Conservation (phyloP, 1,284 basidiomycete genomes). For the Porogramme epimiltina region DNA sequence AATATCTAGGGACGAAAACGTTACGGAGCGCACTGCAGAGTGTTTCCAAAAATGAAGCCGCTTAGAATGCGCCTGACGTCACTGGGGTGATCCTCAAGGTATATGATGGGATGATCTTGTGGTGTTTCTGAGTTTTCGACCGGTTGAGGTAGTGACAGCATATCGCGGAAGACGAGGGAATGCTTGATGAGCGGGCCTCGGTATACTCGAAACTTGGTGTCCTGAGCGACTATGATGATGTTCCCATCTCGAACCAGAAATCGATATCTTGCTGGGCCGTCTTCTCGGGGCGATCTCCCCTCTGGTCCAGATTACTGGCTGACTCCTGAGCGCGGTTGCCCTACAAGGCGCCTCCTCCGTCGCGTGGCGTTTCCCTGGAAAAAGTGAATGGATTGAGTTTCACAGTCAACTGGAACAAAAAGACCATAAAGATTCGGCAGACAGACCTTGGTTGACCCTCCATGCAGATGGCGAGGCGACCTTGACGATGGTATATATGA, state of each 20-base stretch:
- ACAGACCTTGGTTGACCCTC: no score
- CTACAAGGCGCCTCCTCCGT: no score
- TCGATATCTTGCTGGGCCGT: no score
- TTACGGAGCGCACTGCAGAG: not conserved
- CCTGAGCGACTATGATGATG: slow-evolving; percentile 1
- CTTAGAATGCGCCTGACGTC: slow-evolving; percentile 7
- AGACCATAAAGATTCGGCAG: no score
- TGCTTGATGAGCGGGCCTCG: slow-evolving; percentile 2
- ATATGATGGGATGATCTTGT: not conserved
- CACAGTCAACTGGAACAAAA: no score
- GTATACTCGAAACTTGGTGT: slow-evolving; percentile 9
- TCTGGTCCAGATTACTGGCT: not conserved
- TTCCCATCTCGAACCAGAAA: slow-evolving; percentile 12
- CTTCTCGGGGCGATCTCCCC: not conserved
- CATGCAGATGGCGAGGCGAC: no score
- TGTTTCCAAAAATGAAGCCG: not conserved
- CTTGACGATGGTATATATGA: no score
- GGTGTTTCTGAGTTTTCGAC: not conserved
- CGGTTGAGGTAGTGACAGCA: slow-evolving; percentile 10
- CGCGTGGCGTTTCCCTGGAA: no score
- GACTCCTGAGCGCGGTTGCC: no score
- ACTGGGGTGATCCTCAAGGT: slow-evolving; percentile 4
- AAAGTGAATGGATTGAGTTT: no score
- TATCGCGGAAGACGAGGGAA: slow-evolving; percentile 12
- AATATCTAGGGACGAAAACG: no score